Conservation (phyloP, 164 flowering plant genomes). For the Malania oleifera region DNA sequence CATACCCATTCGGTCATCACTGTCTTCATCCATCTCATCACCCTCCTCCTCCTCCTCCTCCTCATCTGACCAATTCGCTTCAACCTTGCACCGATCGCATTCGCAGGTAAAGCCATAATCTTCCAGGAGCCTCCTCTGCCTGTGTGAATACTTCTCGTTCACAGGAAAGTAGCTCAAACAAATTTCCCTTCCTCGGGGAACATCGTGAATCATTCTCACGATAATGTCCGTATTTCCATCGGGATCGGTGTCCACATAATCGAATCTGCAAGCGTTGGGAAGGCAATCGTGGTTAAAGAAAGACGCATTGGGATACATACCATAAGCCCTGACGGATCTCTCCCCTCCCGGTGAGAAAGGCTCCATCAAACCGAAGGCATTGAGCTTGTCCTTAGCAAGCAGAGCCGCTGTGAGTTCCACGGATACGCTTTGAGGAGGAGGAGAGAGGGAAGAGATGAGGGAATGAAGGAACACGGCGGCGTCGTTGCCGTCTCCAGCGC, state of each 20-base stretch:
- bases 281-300: constrained; percentile 90
- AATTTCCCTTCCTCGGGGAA: constrained; percentile 70
- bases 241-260: constrained; percentile 48
- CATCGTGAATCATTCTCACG: constrained; percentile 70
- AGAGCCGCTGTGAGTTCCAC: constrained; percentile 46
- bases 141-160: constrained; percentile 39
- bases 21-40: constrained; percentile 31
- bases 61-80: constrained; percentile 60
- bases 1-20: background rate
- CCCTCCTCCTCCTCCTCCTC: constrained; percentile 21
- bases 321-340: constrained; percentile 72
- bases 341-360: constrained; percentile 28
- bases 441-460: constrained; percentile 26
- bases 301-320: constrained; percentile 64
- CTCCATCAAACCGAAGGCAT: constrained; percentile 83
- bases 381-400: constrained; percentile 63
- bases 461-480: constrained; percentile 37
- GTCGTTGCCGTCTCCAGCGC: constrained; percentile 16
- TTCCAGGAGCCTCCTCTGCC: constrained; percentile 65
- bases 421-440: constrained; percentile 22
- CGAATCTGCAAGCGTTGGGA: constrained; percentile 90
- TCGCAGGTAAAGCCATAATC: constrained; percentile 73
- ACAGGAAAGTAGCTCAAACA: constrained; percentile 93
- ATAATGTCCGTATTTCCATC: constrained; percentile 50
- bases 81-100: constrained; percentile 86